Conservation (phyloP, 352 stramenopile genomes). For the Phytophthora pluvialis region DNA sequence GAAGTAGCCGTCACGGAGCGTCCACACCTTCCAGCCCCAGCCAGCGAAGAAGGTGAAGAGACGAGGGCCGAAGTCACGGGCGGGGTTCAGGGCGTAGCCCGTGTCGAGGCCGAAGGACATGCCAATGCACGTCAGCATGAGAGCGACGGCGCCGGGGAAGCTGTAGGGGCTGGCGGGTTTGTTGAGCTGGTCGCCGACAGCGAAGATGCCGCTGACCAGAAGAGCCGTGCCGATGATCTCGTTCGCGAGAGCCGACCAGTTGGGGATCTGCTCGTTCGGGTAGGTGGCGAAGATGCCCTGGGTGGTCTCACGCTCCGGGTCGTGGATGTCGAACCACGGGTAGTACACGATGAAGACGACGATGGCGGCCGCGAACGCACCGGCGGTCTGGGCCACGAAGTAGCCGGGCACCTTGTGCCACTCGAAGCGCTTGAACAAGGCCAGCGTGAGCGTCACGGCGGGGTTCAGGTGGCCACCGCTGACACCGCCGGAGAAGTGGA, state of each 20-base stretch:
- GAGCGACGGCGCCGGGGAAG: constrained; percentile 40
- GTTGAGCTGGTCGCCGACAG: constrained; percentile 52
- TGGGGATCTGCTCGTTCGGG: constrained; percentile 46
- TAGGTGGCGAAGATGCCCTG: constrained; percentile 63
- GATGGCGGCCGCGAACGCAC: constrained; percentile 49
- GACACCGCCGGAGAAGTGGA: constrained; percentile 60
- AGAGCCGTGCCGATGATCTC: constrained; percentile 54
- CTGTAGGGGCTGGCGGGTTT: constrained; percentile 49
- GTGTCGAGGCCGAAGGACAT: constrained; percentile 50
- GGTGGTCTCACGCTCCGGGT: constrained; percentile 45
- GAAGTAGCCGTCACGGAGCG: constrained; percentile 72
- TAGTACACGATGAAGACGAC: constrained; percentile 71
- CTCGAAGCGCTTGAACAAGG: constrained; percentile 58
- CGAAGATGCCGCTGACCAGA: constrained; percentile 51
- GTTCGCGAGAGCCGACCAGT: constrained; percentile 46
- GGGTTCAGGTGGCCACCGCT: constrained; percentile 72
- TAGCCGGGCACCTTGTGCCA: constrained; percentile 64
- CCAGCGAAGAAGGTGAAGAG: constrained; percentile 57
- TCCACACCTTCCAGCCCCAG: constrained; percentile 53
- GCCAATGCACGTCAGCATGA: constrained; percentile 44
- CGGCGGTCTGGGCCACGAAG: constrained; percentile 52
- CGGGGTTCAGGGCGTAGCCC: constrained; percentile 51
- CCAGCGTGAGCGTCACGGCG: constrained; percentile 60
- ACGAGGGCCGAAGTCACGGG: constrained; percentile 53
- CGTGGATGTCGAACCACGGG: constrained; percentile 54